Evolutionary conservation across 306 rosid genomes (phyloP).

Genomic region (Vicia villosa): DNA sequence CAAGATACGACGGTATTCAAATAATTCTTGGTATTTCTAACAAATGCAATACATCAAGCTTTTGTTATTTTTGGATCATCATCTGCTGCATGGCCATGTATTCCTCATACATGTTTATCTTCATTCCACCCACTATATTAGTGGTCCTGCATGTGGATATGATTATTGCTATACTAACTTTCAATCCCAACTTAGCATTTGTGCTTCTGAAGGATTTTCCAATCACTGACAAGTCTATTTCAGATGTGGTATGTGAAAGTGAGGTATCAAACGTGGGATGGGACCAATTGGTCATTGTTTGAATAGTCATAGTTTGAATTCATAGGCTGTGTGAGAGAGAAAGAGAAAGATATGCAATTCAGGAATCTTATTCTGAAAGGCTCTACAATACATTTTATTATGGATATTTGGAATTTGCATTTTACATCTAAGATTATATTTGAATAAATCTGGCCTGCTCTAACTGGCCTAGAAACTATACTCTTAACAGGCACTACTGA

Average conservation of each 20-base stretch:
- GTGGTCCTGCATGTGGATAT: constrained; percentile 50
- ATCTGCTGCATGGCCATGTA: constrained; percentile 18
- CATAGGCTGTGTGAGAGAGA: constrained; percentile 24
- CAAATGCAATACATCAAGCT: too few relatives aligned
- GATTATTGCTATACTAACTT: constrained; percentile 36
- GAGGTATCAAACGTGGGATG: constrained; percentile 42
- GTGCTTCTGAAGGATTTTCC: constrained; percentile 35
- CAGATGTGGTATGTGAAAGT: constrained; percentile 54
- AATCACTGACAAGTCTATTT: constrained; percentile 52
- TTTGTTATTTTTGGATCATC: constrained; percentile 8
- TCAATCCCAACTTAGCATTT: constrained; percentile 38
- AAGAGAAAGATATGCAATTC: constrained; percentile 20
- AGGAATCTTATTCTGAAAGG: constrained; percentile 42
- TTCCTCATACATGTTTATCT: constrained; percentile 26
- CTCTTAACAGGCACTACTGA: constrained; percentile 27
- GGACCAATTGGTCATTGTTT: constrained; percentile 54
- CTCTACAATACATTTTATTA: constrained; percentile 24
- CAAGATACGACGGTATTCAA: too few relatives aligned
- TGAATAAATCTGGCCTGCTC: constrained; percentile 34
- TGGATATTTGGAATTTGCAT: constrained; percentile 39
- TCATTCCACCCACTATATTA: constrained; percentile 27
- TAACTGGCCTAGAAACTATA: constrained; percentile 34
- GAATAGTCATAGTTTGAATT: constrained; percentile 47
- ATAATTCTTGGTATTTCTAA: too few relatives aligned
- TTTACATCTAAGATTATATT: constrained; percentile 30